Percentiles rank a stretch among this genome's conserved stretches.
These are phyloP conservation scores for Penicillium italicum DNA, from an alignment of 2,329 filamentous ascomycete species.

Conservation along the genomic window DNA sequence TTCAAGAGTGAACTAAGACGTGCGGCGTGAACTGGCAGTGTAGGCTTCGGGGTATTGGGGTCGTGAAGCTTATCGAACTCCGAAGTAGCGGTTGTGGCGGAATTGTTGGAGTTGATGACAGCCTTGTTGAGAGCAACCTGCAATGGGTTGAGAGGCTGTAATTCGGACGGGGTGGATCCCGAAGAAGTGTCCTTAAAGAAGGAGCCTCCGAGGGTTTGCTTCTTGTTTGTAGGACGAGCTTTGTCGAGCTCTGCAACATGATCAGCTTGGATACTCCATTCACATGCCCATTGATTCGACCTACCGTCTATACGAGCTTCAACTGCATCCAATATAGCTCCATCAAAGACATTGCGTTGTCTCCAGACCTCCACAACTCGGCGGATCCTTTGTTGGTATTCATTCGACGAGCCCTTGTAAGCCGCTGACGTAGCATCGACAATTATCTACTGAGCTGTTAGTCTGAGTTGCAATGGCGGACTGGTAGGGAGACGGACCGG, in stretches of 20 bases:
- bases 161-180: constrained; percentile 66
- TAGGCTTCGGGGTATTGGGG: constrained; percentile 63
- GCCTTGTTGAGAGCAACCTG: constrained; percentile 73
- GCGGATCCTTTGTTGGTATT: constrained; percentile 82
- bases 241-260: constrained; percentile 53
- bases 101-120: constrained; percentile 62
- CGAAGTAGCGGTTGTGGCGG: constrained; percentile 66
- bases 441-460: constrained; percentile 56
- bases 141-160: constrained; percentile 68
- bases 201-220: constrained; percentile 61
- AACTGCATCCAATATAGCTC: constrained; percentile 72
- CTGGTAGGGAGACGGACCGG: constrained; percentile 50
- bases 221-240: constrained; percentile 50
- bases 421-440: constrained; percentile 86
- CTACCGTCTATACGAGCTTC: constrained; percentile 75
- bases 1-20: constrained; percentile 86
- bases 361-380: constrained; percentile 95
- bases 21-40: constrained; percentile 86
- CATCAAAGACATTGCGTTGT: constrained; percentile 78
- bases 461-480: not conserved
- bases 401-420: constrained; percentile 81
- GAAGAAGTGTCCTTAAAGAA: constrained; percentile 60
- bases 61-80: constrained; percentile 84
- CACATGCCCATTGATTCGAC: constrained; percentile 15
- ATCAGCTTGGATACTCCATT: not conserved